A percentile compares a stretch with the other conserved stretches of the same genome.
Conservation (phyloP, 805 yeast genomes). For the Schizosaccharomyces osmophilus region DNA sequence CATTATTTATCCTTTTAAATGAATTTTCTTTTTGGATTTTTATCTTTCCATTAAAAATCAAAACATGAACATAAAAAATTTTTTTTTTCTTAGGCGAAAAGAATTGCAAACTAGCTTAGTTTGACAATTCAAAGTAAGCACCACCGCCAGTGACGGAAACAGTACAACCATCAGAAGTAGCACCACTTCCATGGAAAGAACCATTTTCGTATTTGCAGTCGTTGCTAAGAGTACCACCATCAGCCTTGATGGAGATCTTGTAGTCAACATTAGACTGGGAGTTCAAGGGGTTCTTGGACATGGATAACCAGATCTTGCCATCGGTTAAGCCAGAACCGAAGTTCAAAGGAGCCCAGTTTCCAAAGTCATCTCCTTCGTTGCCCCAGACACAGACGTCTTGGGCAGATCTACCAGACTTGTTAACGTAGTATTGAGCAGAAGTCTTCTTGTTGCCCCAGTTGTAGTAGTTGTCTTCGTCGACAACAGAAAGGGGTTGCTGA, state of each 20-base stretch:
- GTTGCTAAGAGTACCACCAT: slow-evolving; percentile 43
- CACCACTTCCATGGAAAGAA: slow-evolving; percentile 26
- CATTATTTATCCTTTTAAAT: no score
- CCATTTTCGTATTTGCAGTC: slow-evolving; percentile 66
- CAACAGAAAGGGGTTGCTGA: slow-evolving; percentile 47
- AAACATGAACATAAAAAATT: no score
- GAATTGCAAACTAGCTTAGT: background rate
- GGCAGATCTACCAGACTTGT: slow-evolving; percentile 77
- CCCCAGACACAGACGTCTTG: slow-evolving; percentile 96
- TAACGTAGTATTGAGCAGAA: slow-evolving; percentile 90
- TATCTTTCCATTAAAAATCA: no score
- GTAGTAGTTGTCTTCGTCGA: slow-evolving; percentile 54
- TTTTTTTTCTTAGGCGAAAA: background rate
- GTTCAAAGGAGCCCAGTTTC: slow-evolving; percentile 96
- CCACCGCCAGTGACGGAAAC: slow-evolving; percentile 65
- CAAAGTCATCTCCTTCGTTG: slow-evolving; percentile 45
- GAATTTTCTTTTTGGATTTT: no score
- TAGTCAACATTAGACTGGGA: slow-evolving; percentile 31
- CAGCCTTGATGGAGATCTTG: slow-evolving; percentile 58
- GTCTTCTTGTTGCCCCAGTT: slow-evolving; percentile 56
- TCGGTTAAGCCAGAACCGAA: slow-evolving; percentile 71
- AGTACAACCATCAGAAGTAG: slow-evolving; percentile 44
- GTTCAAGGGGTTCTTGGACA: slow-evolving; percentile 62
- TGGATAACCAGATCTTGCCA: slow-evolving; percentile 43
- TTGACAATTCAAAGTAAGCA: slow-evolving; percentile 61